These are phyloP conservation scores for Haematococcus sp. DNA, from an alignment of 139 green algal species.

Conservation along the genomic window DNA sequence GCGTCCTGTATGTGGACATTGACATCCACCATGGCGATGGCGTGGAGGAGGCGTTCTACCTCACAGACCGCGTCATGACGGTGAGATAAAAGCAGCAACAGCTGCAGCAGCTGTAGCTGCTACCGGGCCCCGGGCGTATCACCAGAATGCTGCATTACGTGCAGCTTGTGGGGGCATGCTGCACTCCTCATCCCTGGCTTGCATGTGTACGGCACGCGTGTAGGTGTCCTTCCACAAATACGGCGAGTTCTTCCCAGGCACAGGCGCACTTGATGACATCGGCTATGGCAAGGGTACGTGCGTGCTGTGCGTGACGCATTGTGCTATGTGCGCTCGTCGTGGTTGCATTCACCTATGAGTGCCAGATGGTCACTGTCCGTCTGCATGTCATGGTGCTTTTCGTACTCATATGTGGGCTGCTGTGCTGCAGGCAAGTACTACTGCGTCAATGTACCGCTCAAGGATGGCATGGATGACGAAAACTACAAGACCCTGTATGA, in stretches of 20 bases:
- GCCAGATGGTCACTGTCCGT: background rate
- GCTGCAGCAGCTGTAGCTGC: too few relatives aligned
- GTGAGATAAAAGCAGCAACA: conserved; percentile 37
- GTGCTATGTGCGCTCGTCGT: too few relatives aligned
- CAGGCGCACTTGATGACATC: conserved; percentile 76
- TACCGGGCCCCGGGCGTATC: too few relatives aligned
- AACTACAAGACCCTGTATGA: conserved; percentile 92
- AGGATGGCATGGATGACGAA: conserved; percentile 96
- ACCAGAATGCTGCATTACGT: too few relatives aligned
- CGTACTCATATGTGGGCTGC: too few relatives aligned
- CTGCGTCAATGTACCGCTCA: conserved; percentile 92
- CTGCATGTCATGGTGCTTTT: background rate
- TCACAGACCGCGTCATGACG: conserved; percentile 95
- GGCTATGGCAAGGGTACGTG: conserved; percentile 53
- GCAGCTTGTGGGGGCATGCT: too few relatives aligned
- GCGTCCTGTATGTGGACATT: conserved; percentile 91
- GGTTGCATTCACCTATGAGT: too few relatives aligned
- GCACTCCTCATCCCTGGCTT: conserved; percentile 64
- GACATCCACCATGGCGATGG: conserved; percentile 98
- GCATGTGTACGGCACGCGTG: too few relatives aligned
- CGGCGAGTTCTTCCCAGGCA: conserved; percentile 98
- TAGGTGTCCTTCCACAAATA: conserved; percentile 92
- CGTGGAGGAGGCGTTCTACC: conserved; percentile 99
- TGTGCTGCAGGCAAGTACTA: conserved; percentile 88
- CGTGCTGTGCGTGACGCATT: background rate